These are phyloP conservation scores for Tuber magnatum DNA, from an alignment of 495 filamentous ascomycete species.

Conservation along the genomic window DNA sequence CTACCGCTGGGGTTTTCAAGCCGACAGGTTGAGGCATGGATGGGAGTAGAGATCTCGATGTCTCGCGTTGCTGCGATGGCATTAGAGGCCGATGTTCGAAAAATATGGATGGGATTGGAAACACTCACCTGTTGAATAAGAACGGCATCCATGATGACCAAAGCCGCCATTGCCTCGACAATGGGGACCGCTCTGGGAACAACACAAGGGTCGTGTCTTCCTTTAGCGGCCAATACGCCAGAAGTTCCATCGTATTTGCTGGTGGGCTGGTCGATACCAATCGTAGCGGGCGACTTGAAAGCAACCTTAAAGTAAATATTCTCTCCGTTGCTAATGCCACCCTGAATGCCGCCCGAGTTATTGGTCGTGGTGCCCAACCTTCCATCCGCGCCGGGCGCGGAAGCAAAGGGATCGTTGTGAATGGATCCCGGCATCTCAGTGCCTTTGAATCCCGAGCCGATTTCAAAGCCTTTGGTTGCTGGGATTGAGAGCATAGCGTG, in stretches of 20 bases:
- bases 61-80: constrained; percentile 39
- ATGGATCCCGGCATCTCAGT: constrained; percentile 79
- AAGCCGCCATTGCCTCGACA: constrained; percentile 88
- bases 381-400: constrained; percentile 45
- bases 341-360: constrained; percentile 93
- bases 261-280: constrained; percentile 83
- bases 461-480: constrained; percentile 93
- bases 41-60: constrained; percentile 51
- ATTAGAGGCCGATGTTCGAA: constrained; percentile 6
- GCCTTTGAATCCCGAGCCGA: constrained; percentile 88
- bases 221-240: constrained; percentile 84
- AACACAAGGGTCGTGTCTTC: constrained; percentile 91
- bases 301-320: constrained; percentile 90
- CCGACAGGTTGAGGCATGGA: constrained; percentile 43
- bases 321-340: constrained; percentile 91
- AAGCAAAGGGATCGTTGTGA: constrained; percentile 89
- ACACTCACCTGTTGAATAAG: constrained; percentile 66
- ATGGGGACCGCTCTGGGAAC: constrained; percentile 91
- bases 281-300: constrained; percentile 95
- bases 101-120: background rate
- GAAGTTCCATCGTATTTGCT: constrained; percentile 67
- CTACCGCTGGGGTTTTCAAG: constrained; percentile 20
- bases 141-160: constrained; percentile 87
- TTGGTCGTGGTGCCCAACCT: constrained; percentile 84
- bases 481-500: constrained; percentile 98